Evolutionary conservation across 2,329 filamentous ascomycete species (phyloP).

Genomic region (Colletotrichum tanaceti): DNA sequence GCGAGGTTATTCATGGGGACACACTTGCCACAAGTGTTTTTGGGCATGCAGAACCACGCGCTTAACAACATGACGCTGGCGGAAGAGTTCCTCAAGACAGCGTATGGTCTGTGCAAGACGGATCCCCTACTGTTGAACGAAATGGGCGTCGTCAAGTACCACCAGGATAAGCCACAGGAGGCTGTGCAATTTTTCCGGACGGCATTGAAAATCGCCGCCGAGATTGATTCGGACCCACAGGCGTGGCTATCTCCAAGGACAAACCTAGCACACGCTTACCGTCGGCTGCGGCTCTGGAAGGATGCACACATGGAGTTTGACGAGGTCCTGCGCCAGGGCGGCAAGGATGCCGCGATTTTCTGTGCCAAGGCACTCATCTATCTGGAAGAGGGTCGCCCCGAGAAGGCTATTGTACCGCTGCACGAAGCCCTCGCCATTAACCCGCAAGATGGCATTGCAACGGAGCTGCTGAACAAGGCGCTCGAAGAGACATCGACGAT

Average conservation of each 20-base stretch:
- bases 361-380: conserved; percentile 86
- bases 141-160: conserved; percentile 94
- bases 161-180: conserved; percentile 81
- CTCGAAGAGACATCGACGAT: conserved; percentile 69
- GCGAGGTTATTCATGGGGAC: conserved; percentile 96
- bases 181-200: conserved; percentile 82
- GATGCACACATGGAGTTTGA: conserved; percentile 86
- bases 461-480: conserved; percentile 79
- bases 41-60: conserved; percentile 98
- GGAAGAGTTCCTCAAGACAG: conserved; percentile 92
- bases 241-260: conserved; percentile 87
- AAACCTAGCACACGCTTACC: conserved; percentile 89
- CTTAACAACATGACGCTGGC: conserved; percentile 95
- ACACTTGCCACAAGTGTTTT: conserved; percentile 92
- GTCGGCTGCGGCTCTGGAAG: conserved; percentile 75
- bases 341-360: conserved; percentile 82
- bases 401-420: conserved; percentile 82
- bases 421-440: conserved; percentile 86
- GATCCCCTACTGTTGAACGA: conserved; percentile 95
- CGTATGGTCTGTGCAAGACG: conserved; percentile 82
- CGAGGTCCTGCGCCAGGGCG: conserved; percentile 84
- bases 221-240: conserved; percentile 83
- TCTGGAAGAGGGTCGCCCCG: conserved; percentile 78
- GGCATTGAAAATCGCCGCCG: conserved; percentile 80
- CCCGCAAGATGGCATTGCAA: conserved; percentile 84